phyloP scores from a whole-genome alignment of 2,329 filamentous ascomycete genomes.

The Albifimbria verrucaria region DNA sequence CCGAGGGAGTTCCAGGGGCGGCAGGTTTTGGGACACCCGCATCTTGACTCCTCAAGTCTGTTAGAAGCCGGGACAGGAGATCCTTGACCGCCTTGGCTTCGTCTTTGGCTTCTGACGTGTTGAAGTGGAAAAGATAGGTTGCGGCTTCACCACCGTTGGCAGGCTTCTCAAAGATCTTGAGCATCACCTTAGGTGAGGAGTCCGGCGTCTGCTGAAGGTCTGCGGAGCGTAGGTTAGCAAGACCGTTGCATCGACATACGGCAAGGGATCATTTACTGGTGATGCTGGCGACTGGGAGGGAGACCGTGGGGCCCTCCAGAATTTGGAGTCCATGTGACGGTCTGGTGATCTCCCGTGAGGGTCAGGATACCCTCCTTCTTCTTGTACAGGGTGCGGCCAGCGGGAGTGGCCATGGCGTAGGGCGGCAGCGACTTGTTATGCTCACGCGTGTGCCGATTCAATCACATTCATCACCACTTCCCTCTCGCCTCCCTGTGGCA shows the following conservation, averaged over 20 bases:
- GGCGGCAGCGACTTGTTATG: not conserved
- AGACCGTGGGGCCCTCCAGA: conserved; percentile 63
- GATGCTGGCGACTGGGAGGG: conserved; percentile 71
- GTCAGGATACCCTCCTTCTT: conserved; percentile 89
- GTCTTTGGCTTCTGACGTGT: conserved; percentile 70
- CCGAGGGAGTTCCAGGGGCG: conserved; percentile 23
- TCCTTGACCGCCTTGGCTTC: conserved; percentile 88
- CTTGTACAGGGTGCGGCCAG: conserved; percentile 77
- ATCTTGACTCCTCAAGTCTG: conserved; percentile 59
- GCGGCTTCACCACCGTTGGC: conserved; percentile 56
- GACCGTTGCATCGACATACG: conserved; percentile 1
- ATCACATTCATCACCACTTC: not conserved
- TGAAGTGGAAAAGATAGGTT: conserved; percentile 86
- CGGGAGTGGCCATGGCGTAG: conserved; percentile 52
- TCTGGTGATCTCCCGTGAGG: conserved; percentile 68
- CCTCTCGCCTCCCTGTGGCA: not conserved
- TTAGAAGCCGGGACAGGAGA: conserved; percentile 73
- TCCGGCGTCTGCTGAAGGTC: conserved; percentile 95
- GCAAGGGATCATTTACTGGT: conserved; percentile 61
- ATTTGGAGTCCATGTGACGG: conserved; percentile 77
- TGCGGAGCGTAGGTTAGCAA: conserved; percentile 29
- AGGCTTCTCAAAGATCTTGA: conserved; percentile 82
- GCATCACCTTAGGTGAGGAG: conserved; percentile 82
- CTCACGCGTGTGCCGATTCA: not conserved
- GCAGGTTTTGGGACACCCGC: conserved; percentile 47